Evolutionary conservation across 192 early-diverging fungal genomes (phyloP).

Genomic region (Entomortierella chlamydospora): DNA sequence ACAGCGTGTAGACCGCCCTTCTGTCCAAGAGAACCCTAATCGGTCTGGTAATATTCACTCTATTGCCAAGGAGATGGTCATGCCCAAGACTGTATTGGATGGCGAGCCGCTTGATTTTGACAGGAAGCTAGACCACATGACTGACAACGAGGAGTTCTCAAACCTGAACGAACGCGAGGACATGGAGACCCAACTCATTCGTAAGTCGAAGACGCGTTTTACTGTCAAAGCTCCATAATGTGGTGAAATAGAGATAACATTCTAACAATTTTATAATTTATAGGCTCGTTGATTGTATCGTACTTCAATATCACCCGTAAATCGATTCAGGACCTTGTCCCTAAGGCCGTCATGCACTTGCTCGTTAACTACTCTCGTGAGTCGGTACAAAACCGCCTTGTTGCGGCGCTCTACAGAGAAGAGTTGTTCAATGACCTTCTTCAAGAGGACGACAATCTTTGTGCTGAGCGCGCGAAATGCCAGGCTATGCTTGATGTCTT

Average conservation of each 20-base stretch:
- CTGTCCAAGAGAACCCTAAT: constrained; percentile 19
- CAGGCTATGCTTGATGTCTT: constrained; percentile 82
- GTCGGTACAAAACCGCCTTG: constrained; percentile 80
- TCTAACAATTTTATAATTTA: not conserved
- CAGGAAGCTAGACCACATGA: constrained; percentile 21
- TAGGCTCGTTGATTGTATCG: constrained; percentile 77
- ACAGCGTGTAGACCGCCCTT: constrained; percentile 31
- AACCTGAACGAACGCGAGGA: constrained; percentile 70
- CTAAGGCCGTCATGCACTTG: constrained; percentile 87
- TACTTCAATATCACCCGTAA: constrained; percentile 87
- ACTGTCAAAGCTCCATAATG: too few relatives aligned
- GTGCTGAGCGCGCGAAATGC: constrained; percentile 79
- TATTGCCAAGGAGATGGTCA: constrained; percentile 53
- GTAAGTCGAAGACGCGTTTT: too few relatives aligned
- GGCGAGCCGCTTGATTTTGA: constrained; percentile 34
- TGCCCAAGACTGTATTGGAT: constrained; percentile 53
- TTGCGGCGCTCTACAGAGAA: constrained; percentile 79
- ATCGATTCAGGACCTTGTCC: constrained; percentile 82
- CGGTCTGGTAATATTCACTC: constrained; percentile 21
- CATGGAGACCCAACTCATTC: constrained; percentile 82
- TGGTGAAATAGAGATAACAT: too few relatives aligned
- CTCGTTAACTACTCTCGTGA: constrained; percentile 82
- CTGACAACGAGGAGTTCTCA: constrained; percentile 14
- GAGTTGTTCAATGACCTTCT: constrained; percentile 75
- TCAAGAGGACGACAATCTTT: constrained; percentile 79